Evolutionary conservation across 2,329 filamentous ascomycete genomes (phyloP), one percentile per base, ranked within the genome.

Genomic region (Venturia oleaginea): DNA sequence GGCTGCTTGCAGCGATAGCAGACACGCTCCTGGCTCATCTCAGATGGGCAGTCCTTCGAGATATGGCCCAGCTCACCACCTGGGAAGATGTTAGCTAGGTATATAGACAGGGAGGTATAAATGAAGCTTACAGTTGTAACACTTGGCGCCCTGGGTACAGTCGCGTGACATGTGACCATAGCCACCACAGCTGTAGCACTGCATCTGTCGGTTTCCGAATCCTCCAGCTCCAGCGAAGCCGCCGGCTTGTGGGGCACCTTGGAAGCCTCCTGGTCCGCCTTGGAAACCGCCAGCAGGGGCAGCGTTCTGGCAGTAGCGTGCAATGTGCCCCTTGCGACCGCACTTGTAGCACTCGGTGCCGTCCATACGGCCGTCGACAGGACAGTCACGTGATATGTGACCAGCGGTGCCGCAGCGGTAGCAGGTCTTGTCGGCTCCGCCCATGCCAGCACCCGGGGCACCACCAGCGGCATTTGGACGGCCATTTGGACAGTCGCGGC

Each of bases 61-160:
- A 97, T 86, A 80, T 97, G 93, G 68, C 94, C 93, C 71, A 93
- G 89, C 82, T 97, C 92, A 71, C 86, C 86, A 72, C 85, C 84
- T 86, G 61, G 55, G 61, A 13, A 66, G 75, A 68, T 76, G 72
- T 67, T 59, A 64, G 22, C 61, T 46, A 62, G 61, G 65, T 55
- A 40, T 57, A 61, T 59, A 67, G 61, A 61, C 64, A 59, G 34
- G 43, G 48, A 66, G 42, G 51, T 17, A 6, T 46, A 46, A 46
- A n/a, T 43, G 2, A 43, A 22, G 75, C 83, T 75, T 75, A 86
- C 94, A 97, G 86, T 97, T 97, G 87, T 97, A 99, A 88, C 94
- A 99, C 84, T 97, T 97, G 84, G 95, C 93, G 73, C 94, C 94
- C 78, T 97, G 95, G 72, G 93, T 95, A 81, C 94, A 99, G 80